These are phyloP conservation scores for Canavalia gladiata DNA, from an alignment of 306 rosid species.

Conservation along the genomic window DNA sequence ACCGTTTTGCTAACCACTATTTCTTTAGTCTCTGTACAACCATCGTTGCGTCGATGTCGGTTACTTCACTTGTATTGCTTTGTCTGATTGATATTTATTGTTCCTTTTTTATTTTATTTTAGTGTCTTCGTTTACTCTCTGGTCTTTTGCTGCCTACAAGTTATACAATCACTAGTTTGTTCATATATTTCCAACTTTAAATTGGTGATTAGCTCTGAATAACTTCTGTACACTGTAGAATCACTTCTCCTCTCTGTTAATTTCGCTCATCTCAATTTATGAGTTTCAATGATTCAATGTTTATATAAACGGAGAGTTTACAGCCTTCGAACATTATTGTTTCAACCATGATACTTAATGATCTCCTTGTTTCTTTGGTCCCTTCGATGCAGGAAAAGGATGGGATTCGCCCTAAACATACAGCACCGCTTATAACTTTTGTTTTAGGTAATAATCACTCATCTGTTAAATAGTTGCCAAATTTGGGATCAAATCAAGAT, in stretches of 20 bases:
- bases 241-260: slow-evolving; percentile 14
- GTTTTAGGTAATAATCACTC: slow-evolving; percentile 76
- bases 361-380: slow-evolving; percentile 41
- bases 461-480: slow-evolving; percentile 2
- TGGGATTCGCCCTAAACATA: slow-evolving; percentile 43
- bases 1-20: neutral
- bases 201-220: slow-evolving; percentile 6
- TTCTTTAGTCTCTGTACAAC: too few relatives aligned
- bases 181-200: slow-evolving; percentile 10
- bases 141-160: neutral
- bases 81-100: neutral
- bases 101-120: neutral
- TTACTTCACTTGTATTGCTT: neutral
- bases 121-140: slow-evolving; percentile 5
- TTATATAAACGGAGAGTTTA: slow-evolving; percentile 5
- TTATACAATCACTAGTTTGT: slow-evolving; percentile 2
- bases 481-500: slow-evolving; percentile 26
- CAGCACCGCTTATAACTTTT: slow-evolving; percentile 68
- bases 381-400: slow-evolving; percentile 67
- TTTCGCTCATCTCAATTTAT: neutral
- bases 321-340: slow-evolving; percentile 13
- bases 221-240: slow-evolving; percentile 7
- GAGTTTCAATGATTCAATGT: neutral
- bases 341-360: slow-evolving; percentile 28
- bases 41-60: too few relatives aligned